These are phyloP conservation scores for Gleditsia sinensis DNA, from an alignment of 306 rosid species.

Conservation along the genomic window DNA sequence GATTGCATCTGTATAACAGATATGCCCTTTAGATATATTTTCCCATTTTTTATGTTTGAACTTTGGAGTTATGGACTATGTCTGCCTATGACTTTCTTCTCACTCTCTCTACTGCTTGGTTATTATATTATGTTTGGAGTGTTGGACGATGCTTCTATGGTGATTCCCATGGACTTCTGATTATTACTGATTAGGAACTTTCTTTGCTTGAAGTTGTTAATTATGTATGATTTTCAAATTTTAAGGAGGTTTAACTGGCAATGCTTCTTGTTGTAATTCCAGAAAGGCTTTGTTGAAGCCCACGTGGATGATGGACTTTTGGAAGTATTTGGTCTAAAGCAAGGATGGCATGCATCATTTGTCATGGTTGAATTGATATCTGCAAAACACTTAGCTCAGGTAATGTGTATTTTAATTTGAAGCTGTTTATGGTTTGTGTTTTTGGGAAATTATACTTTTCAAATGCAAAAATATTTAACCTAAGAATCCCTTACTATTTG, in stretches of 20 bases:
- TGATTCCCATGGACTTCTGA: not conserved
- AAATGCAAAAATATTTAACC: not conserved
- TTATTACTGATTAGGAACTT: slow-evolving; percentile 3
- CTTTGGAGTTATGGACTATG: not conserved
- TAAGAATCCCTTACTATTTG: not conserved
- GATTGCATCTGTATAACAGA: not conserved
- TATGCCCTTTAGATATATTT: not conserved
- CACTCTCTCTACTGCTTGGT: not conserved
- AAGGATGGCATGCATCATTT: slow-evolving; percentile 99
- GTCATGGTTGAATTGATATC: slow-evolving; percentile 94
- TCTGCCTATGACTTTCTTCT: not conserved
- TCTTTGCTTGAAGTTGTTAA: not conserved
- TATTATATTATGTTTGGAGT: not conserved
- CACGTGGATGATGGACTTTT: slow-evolving; percentile 93
- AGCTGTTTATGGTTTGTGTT: slow-evolving; percentile 5
- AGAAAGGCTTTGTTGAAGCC: slow-evolving; percentile 94
- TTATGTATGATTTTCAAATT: not conserved
- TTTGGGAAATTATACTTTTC: not conserved
- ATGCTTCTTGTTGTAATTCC: slow-evolving; percentile 27
- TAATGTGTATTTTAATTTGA: slow-evolving; percentile 26
- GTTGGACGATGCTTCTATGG: not conserved
- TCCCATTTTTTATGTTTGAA: not conserved
- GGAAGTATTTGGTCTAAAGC: slow-evolving; percentile 95
- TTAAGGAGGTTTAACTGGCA: slow-evolving; percentile 5
- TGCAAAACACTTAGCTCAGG: slow-evolving; percentile 98